Evolutionary conservation across 257 asterid genomes (phyloP).

Genomic region (Solanum bulbocastanum): DNA sequence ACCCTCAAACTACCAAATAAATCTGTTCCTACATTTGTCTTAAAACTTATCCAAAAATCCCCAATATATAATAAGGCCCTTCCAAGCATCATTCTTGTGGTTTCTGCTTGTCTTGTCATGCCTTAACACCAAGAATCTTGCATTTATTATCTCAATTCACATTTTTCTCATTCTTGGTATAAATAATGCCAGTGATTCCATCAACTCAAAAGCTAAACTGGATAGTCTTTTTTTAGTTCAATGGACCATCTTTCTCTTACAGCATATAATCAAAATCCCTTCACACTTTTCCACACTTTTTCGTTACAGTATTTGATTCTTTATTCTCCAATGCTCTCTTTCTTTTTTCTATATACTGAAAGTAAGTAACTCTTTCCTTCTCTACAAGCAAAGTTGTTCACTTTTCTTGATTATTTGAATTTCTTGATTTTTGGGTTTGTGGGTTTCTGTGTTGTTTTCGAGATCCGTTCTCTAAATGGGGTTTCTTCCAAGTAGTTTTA

Average conservation of each 20-base stretch:
- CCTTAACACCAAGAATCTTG: conserved; percentile 22
- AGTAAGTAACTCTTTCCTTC: conserved; percentile 28
- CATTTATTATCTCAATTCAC: conserved; percentile 20
- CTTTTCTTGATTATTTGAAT: conserved; percentile 17
- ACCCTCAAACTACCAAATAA: not conserved
- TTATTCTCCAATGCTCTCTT: conserved; percentile 9
- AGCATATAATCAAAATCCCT: conserved; percentile 2
- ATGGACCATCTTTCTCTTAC: not conserved
- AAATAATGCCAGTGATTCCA: conserved; percentile 20
- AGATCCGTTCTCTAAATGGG: conserved; percentile 44
- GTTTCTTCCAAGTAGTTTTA: conserved; percentile 26
- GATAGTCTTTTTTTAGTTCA: conserved; percentile 15
- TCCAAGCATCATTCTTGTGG: not conserved
- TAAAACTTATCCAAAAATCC: not conserved
- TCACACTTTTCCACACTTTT: not conserved
- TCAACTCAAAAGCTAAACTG: conserved; percentile 4
- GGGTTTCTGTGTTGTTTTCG: conserved; percentile 30
- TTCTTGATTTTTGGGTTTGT: conserved; percentile 25
- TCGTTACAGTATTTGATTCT: conserved; percentile 16
- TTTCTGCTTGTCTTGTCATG: conserved; percentile 24
- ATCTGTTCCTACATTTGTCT: not conserved
- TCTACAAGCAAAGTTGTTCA: conserved; percentile 54
- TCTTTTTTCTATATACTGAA: conserved; percentile 4
- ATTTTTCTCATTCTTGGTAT: conserved; percentile 23
- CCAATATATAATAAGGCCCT: not conserved